phyloP scores from a whole-genome alignment of 2,329 filamentous ascomycete species.

The Claviceps sp. region DNA sequence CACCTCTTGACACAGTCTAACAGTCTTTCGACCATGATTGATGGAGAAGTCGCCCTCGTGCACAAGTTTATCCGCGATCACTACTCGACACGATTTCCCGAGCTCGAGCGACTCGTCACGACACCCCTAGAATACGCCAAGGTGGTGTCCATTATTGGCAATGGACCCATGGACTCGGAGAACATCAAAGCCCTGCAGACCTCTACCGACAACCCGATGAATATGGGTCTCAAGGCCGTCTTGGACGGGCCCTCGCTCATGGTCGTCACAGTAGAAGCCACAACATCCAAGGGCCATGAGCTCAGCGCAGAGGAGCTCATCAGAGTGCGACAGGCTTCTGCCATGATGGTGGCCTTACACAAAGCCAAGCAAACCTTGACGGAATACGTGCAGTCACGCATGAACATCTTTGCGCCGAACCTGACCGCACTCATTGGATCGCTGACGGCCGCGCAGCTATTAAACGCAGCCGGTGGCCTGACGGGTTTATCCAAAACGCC shows the following conservation, averaged over 20 bases:
- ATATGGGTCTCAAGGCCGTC: constrained; percentile 61
- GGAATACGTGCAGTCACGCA: constrained; percentile 90
- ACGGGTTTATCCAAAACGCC: constrained; percentile 84
- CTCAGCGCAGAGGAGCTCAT: constrained; percentile 64
- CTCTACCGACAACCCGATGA: constrained; percentile 65
- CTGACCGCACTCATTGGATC: constrained; percentile 82
- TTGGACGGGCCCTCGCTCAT: constrained; percentile 84
- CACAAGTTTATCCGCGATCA: constrained; percentile 96
- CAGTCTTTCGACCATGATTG: constrained; percentile 79
- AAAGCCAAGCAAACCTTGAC: constrained; percentile 75
- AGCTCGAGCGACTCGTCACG: constrained; percentile 78
- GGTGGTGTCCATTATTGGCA: constrained; percentile 83
- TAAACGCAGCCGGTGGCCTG: constrained; percentile 84
- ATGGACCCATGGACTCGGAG: constrained; percentile 70
- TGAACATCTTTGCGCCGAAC: constrained; percentile 93
- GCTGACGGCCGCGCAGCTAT: constrained; percentile 85
- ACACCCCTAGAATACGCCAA: constrained; percentile 93
- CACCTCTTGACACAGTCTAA: constrained; percentile 80
- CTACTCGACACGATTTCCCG: constrained; percentile 86
- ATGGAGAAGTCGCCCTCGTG: constrained; percentile 80
- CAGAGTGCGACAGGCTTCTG: constrained; percentile 62
- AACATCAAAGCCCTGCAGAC: constrained; percentile 70
- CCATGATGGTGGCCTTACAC: constrained; percentile 80
- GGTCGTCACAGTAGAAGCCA: constrained; percentile 91
- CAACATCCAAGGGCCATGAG: constrained; percentile 69